Percentiles rank a stretch among this genome's conserved stretches.
These are phyloP conservation scores for Backusella tarrabulga DNA, from an alignment of 192 early-diverging fungal genomes.

Conservation along the genomic window DNA sequence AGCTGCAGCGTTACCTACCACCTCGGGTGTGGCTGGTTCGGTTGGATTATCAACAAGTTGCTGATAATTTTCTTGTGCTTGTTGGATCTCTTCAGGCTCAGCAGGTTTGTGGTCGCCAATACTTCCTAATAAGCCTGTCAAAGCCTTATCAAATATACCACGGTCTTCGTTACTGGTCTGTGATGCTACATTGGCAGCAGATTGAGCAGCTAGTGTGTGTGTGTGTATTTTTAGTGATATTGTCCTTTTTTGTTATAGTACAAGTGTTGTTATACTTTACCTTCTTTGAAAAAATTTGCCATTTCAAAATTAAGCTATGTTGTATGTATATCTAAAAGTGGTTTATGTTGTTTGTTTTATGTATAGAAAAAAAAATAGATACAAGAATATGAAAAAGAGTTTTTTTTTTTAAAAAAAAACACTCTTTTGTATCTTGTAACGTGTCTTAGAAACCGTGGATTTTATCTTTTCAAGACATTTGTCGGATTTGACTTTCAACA, in stretches of 20 bases:
- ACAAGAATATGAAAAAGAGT: background rate
- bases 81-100: slow-evolving; percentile 17
- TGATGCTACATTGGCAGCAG: background rate
- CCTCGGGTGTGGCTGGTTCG: slow-evolving; percentile 17
- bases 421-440: background rate
- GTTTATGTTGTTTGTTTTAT: background rate
- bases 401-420: background rate
- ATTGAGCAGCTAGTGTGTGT: background rate
- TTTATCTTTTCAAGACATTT: background rate
- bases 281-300: background rate
- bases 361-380: background rate
- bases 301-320: background rate
- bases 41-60: slow-evolving; percentile 10
- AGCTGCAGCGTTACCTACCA: slow-evolving; percentile 31
- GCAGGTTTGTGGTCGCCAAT: slow-evolving; percentile 3
- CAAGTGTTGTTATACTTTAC: background rate
- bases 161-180: slow-evolving; percentile 17
- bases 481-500: background rate
- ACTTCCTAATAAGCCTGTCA: slow-evolving; percentile 11
- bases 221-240: background rate
- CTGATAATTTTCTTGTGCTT: slow-evolving; percentile 18
- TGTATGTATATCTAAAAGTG: background rate
- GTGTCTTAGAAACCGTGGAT: background rate
- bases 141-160: slow-evolving; percentile 10
- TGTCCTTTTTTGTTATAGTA: background rate